Evolutionary conservation across 768 basidiomycete species (phyloP).

Genomic region (Russula emetica): DNA sequence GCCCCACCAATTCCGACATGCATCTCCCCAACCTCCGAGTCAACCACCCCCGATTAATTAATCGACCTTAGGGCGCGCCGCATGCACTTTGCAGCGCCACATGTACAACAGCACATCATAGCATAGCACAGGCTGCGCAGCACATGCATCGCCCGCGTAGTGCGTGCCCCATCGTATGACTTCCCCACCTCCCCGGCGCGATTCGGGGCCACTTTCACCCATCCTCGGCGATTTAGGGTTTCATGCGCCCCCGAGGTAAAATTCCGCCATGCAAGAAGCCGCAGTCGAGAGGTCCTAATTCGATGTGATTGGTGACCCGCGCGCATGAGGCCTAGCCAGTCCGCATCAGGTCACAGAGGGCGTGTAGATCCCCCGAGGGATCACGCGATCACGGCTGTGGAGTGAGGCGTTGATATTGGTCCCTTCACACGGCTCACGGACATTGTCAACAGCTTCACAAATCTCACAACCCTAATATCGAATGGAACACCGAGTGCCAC

Average conservation of each 20-base stretch:
- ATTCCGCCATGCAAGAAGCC: neutral
- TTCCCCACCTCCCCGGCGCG: neutral
- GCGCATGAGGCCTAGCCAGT: too few species aligned
- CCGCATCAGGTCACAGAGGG: neutral
- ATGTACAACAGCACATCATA: neutral
- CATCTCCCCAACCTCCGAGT: neutral
- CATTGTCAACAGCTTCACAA: neutral
- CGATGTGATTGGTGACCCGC: neutral
- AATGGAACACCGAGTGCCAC: neutral
- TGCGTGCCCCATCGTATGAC: neutral
- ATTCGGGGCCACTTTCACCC: neutral
- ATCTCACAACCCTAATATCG: neutral
- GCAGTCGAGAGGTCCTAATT: neutral
- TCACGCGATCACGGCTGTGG: neutral
- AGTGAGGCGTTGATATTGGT: neutral
- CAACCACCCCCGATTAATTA: neutral
- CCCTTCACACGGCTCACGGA: neutral
- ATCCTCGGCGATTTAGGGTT: neutral
- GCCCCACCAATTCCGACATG: neutral
- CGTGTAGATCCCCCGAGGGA: neutral
- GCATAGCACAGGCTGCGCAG: too few species aligned
- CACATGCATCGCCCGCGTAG: neutral
- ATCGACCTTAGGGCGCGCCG: neutral
- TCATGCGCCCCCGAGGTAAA: neutral
- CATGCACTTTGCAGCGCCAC: neutral